A percentile compares a stretch with the other conserved stretches of the same genome.
Evolutionary conservation across 495 filamentous ascomycete species (phyloP).

Genomic region (Daldinia grandis): DNA sequence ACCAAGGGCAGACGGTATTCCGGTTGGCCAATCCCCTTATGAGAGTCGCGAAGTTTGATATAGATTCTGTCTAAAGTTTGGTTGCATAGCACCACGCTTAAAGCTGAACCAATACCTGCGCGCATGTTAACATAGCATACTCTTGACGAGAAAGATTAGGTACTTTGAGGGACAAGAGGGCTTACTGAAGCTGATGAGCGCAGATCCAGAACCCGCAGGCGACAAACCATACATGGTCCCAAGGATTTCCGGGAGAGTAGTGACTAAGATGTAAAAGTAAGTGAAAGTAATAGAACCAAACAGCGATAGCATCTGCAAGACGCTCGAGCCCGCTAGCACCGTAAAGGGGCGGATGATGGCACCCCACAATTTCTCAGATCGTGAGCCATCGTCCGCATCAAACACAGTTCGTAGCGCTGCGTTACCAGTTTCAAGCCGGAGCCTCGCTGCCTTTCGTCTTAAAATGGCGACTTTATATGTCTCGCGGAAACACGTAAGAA

Average conservation of each 20-base stretch:
- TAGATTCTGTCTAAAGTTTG: conserved; percentile 61
- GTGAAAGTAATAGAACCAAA: conserved; percentile 60
- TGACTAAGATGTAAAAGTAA: conserved; percentile 63
- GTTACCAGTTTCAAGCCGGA: conserved; percentile 55
- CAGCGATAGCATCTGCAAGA: conserved; percentile 59
- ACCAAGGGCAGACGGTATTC: conserved; percentile 62
- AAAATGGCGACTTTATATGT: conserved; percentile 62
- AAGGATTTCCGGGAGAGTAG: conserved; percentile 62
- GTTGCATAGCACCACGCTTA: conserved; percentile 59
- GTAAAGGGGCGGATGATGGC: conserved; percentile 57
- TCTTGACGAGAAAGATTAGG: background rate
- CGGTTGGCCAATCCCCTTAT: conserved; percentile 51
- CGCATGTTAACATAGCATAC: conserved; percentile 38
- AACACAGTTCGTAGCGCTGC: conserved; percentile 55
- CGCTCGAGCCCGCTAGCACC: conserved; percentile 57
- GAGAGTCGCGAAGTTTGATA: conserved; percentile 51
- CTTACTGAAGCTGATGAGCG: conserved; percentile 64
- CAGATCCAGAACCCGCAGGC: conserved; percentile 54
- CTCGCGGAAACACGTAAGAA: conserved; percentile 57
- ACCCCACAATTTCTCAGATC: conserved; percentile 43
- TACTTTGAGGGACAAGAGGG: background rate
- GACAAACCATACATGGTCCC: conserved; percentile 56
- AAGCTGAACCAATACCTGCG: conserved; percentile 58
- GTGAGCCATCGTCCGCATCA: conserved; percentile 43
- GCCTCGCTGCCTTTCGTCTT: conserved; percentile 49